phyloP scores from a whole-genome alignment of 2,329 filamentous ascomycete species.

The Epichloe brachyelytri region DNA sequence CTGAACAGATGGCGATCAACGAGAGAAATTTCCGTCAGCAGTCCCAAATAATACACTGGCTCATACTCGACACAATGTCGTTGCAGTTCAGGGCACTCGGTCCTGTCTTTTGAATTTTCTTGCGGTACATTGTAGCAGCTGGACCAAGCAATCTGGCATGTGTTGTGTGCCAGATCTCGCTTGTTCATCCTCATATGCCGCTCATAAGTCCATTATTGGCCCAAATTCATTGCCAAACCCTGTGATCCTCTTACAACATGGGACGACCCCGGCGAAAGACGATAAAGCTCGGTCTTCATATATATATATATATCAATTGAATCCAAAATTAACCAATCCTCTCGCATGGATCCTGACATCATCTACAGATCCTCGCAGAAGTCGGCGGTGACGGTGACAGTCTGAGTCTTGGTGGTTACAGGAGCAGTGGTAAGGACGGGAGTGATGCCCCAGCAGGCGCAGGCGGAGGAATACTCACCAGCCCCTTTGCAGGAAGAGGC shows the following conservation, averaged over 20 bases:
- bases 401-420: conserved; percentile 26
- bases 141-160: neutral
- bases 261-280: neutral
- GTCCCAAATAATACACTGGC: neutral
- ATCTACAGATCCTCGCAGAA: conserved; percentile 25
- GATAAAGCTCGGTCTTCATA: neutral
- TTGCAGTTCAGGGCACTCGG: neutral
- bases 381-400: conserved; percentile 28
- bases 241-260: neutral
- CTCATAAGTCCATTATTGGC: neutral
- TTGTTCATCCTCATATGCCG: neutral
- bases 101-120: neutral
- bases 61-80: neutral
- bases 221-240: neutral
- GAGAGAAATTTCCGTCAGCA: neutral
- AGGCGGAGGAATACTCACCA: conserved; percentile 27
- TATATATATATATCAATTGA: neutral
- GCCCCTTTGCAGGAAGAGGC: conserved; percentile 23
- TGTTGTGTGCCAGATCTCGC: neutral
- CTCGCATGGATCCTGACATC: neutral
- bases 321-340: neutral
- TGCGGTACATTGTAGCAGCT: conserved; percentile 1
- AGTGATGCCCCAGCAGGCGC: conserved; percentile 33
- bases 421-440: conserved; percentile 24
- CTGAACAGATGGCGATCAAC: too few species aligned